Evolutionary conservation across 2,329 filamentous ascomycete species (phyloP).

Genomic region (Blastomyces emzantsi): DNA sequence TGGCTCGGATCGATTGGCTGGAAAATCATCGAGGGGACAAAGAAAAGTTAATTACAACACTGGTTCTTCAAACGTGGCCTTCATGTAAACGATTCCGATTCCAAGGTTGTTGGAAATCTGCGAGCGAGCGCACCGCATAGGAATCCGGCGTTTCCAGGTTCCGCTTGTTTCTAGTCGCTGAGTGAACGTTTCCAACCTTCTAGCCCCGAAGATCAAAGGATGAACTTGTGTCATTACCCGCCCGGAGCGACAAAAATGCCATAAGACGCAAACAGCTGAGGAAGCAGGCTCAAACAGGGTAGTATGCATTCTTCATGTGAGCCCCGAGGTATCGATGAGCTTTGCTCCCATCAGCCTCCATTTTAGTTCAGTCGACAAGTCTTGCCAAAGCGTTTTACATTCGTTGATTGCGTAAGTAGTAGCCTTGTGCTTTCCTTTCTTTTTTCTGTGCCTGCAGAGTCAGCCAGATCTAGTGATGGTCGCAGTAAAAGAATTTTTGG

Average conservation of each 20-base stretch:
- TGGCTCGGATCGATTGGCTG: background rate
- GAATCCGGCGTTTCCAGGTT: background rate
- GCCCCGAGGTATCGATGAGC: background rate
- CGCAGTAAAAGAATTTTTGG: background rate
- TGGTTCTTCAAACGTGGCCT: background rate
- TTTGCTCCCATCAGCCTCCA: background rate
- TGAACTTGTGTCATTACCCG: background rate
- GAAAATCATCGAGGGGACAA: background rate
- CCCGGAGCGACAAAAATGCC: conserved; percentile 1
- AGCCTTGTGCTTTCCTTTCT: background rate
- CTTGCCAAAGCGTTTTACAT: background rate
- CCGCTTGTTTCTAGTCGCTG: background rate
- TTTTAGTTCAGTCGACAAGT: background rate
- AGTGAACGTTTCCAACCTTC: background rate
- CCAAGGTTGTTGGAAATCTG: background rate
- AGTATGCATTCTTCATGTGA: background rate
- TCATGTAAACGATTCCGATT: background rate
- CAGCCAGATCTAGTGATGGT: background rate
- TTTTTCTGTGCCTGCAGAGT: background rate
- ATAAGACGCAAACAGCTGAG: background rate
- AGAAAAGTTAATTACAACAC: background rate
- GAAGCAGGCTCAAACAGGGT: background rate
- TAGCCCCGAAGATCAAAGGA: background rate
- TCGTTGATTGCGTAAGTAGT: background rate
- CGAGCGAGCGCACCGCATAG: background rate